Conservation (phyloP, 2,329 filamentous ascomycete genomes). For the Neonectria ditissima region DNA sequence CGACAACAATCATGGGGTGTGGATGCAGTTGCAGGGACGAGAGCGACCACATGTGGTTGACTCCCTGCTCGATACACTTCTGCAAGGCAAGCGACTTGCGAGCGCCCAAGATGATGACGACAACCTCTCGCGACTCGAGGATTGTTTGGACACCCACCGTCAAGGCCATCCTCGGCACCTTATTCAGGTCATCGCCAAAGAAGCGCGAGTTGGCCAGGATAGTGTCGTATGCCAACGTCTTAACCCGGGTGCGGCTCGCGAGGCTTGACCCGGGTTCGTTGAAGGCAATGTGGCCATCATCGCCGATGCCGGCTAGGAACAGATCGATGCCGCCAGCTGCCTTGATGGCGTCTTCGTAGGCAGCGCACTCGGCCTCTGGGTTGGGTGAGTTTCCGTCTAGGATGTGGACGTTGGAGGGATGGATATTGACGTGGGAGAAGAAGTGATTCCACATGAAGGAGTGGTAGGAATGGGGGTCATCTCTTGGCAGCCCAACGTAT, state of each 20-base stretch:
- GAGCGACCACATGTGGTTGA: slow-evolving; percentile 93
- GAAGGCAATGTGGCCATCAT: slow-evolving; percentile 90
- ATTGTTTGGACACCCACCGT: slow-evolving; percentile 89
- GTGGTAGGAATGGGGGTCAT: slow-evolving; percentile 89
- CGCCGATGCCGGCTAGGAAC: slow-evolving; percentile 86
- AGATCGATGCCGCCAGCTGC: slow-evolving; percentile 83
- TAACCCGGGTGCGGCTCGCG: slow-evolving; percentile 82
- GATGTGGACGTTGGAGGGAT: slow-evolving; percentile 85
- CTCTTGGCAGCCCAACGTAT: slow-evolving; percentile 85
- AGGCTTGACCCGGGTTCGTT: slow-evolving; percentile 88
- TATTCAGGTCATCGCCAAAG: slow-evolving; percentile 78
- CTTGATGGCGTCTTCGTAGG: slow-evolving; percentile 83
- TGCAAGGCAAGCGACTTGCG: slow-evolving; percentile 85
- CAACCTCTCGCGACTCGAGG: slow-evolving; percentile 82
- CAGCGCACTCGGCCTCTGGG: slow-evolving; percentile 80
- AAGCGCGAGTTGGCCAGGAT: slow-evolving; percentile 88
- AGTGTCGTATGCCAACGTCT: slow-evolving; percentile 88
- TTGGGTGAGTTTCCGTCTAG: slow-evolving; percentile 83
- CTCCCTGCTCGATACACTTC: slow-evolving; percentile 82
- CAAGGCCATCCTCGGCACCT: slow-evolving; percentile 84
- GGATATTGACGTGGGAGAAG: slow-evolving; percentile 86
- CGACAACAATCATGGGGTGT: slow-evolving; percentile 84
- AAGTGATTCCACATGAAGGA: slow-evolving; percentile 95
- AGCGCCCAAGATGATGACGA: slow-evolving; percentile 84
- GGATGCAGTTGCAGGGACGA: slow-evolving; percentile 84